These are phyloP conservation scores for Metschnikowia cubensis DNA, from an alignment of 805 yeast species.

Conservation along the genomic window DNA sequence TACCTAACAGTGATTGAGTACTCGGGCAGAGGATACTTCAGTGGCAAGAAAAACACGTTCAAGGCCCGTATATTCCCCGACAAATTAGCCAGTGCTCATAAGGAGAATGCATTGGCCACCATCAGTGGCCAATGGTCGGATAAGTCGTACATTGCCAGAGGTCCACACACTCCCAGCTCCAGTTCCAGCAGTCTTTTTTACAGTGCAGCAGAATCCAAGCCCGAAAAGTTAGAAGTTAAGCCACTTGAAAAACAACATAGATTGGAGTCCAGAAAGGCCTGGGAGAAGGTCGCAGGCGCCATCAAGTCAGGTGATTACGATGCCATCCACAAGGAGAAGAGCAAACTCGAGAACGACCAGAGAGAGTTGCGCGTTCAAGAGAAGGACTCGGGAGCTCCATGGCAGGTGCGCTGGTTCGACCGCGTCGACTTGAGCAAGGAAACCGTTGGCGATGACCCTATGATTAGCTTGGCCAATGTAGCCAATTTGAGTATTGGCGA, in stretches of 20 bases:
- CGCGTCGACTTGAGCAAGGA: constrained; percentile 25
- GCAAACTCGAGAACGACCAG: constrained; percentile 77
- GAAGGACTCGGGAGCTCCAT: constrained; percentile 52
- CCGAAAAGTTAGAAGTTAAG: constrained; percentile 65
- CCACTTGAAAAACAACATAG: constrained; percentile 77
- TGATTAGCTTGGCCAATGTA: constrained; percentile 36
- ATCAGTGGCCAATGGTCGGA: constrained; percentile 94
- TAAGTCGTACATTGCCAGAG: constrained; percentile 58
- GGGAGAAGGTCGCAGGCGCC: constrained; percentile 88
- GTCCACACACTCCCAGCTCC: constrained; percentile 42
- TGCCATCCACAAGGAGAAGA: constrained; percentile 68
- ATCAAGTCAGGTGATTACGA: constrained; percentile 72
- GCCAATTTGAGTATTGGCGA: constrained; percentile 59
- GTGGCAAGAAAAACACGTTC: constrained; percentile 90
- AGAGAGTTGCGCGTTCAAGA: constrained; percentile 78
- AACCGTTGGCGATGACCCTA: constrained; percentile 24
- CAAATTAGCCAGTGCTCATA: constrained; percentile 42
- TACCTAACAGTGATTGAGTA: constrained; percentile 69
- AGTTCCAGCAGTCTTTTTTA: constrained; percentile 53
- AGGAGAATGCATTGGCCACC: constrained; percentile 68
- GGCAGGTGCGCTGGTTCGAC: constrained; percentile 86
- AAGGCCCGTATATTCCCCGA: constrained; percentile 76
- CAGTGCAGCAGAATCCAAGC: constrained; percentile 50
- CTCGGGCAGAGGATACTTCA: constrained; percentile 90
- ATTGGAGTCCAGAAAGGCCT: constrained; percentile 83